Percentiles rank a stretch among this genome's conserved stretches.
These are phyloP conservation scores for Ramaria sp. DNA, from an alignment of 768 basidiomycete species.

Conservation along the genomic window DNA sequence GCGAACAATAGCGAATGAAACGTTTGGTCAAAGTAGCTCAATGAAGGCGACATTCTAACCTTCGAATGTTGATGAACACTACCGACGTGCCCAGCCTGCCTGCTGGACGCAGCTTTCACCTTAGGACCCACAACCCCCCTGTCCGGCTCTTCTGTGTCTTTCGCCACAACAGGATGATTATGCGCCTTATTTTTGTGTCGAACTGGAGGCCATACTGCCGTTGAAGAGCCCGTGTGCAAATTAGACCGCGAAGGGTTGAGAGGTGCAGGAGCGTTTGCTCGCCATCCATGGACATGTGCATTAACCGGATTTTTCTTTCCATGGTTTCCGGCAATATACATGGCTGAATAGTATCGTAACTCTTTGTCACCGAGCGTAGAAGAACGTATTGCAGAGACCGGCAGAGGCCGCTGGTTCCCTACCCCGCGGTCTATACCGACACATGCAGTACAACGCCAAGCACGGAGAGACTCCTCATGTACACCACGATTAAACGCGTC, in stretches of 20 bases:
- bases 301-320: neutral
- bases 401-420: neutral
- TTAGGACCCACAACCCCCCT: neutral
- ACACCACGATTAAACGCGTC: neutral
- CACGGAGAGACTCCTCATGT: neutral
- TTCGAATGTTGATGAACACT: neutral
- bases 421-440: neutral
- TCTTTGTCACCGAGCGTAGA: neutral
- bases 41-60: neutral
- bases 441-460: constrained; percentile 2
- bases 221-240: neutral
- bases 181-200: neutral
- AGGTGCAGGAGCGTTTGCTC: neutral
- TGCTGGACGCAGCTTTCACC: neutral
- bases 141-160: neutral
- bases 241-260: neutral
- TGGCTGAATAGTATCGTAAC: neutral
- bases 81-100: neutral
- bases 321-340: neutral
- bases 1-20: too few species aligned
- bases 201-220: neutral
- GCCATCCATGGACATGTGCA: neutral
- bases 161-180: neutral
- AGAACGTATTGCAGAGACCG: neutral
- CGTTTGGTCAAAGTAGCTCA: too few species aligned